These are phyloP conservation scores for Nidularia sp. DNA, from an alignment of 768 basidiomycete genomes.

Conservation along the genomic window DNA sequence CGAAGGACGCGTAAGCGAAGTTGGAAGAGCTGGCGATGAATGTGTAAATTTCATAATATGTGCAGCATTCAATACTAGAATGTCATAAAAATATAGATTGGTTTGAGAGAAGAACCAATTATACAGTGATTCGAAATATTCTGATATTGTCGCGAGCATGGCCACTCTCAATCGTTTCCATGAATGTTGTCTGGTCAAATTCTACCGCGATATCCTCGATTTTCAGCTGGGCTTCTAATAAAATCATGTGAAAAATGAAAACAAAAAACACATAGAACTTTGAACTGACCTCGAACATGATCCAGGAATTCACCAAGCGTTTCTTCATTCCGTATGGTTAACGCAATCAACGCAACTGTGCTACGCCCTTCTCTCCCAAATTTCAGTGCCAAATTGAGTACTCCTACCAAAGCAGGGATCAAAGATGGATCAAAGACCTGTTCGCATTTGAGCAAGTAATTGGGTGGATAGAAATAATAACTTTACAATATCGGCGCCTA, in stretches of 20 bases:
- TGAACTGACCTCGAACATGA: slow-evolving; percentile 18
- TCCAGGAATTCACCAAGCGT: slow-evolving; percentile 46
- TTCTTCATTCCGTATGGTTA: slow-evolving; percentile 52
- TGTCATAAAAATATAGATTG: no score
- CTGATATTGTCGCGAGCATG: slow-evolving; percentile 34
- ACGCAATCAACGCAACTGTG: slow-evolving; percentile 41
- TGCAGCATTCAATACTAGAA: no score
- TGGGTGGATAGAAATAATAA: no score
- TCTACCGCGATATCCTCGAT: slow-evolving; percentile 8
- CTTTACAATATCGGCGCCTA: slow-evolving; percentile 68
- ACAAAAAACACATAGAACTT: not conserved
- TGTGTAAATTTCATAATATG: no score
- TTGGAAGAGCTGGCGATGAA: no score
- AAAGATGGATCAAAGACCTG: slow-evolving; percentile 69
- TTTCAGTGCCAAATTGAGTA: slow-evolving; percentile 41
- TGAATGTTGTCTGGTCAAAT: slow-evolving; percentile 8
- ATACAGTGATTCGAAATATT: slow-evolving; percentile 35
- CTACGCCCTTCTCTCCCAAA: not conserved
- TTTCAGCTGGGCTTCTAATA: slow-evolving; percentile 7
- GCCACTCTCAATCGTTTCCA: slow-evolving; percentile 22
- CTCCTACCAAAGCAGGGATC: slow-evolving; percentile 51
- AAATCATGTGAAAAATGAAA: no score
- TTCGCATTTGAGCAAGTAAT: not conserved
- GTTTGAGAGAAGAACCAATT: no score
- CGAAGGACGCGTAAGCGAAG: no score